phyloP scores from a whole-genome alignment of 208 protist genomes.

The Trypanosoma congolense region DNA sequence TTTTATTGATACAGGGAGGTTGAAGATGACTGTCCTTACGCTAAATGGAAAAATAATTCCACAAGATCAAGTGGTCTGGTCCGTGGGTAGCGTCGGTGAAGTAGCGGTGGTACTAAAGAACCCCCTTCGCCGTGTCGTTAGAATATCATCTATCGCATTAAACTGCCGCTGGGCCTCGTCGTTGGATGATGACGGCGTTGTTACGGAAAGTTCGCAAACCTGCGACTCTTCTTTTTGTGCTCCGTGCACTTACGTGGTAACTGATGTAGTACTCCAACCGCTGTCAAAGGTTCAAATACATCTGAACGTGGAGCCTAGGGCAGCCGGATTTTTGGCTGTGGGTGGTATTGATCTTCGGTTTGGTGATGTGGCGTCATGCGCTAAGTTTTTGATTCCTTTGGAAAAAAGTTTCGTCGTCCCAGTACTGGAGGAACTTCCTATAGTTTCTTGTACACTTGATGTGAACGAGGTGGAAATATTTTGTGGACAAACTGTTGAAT shows the following conservation, averaged over 20 bases:
- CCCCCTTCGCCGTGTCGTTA: slow-evolving; percentile 42
- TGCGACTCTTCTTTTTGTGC: slow-evolving; percentile 18
- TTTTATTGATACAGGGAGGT: slow-evolving; percentile 80
- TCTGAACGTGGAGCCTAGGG: slow-evolving; percentile 65
- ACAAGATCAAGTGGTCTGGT: slow-evolving; percentile 73
- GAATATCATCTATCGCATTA: slow-evolving; percentile 51
- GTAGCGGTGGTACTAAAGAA: slow-evolving; percentile 72
- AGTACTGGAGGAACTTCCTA: slow-evolving; percentile 70
- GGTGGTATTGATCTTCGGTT: slow-evolving; percentile 54
- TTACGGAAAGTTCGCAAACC: neutral
- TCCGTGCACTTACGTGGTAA: slow-evolving; percentile 64
- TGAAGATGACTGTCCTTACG: slow-evolving; percentile 78
- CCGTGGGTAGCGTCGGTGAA: slow-evolving; percentile 69
- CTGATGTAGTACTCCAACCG: slow-evolving; percentile 44
- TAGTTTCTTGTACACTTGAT: slow-evolving; percentile 68
- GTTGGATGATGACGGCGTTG: slow-evolving; percentile 6
- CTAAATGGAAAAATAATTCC: slow-evolving; percentile 70
- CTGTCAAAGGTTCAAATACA: slow-evolving; percentile 38
- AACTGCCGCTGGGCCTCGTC: slow-evolving; percentile 29
- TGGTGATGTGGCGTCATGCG: slow-evolving; percentile 21
- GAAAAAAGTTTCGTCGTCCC: slow-evolving; percentile 49
- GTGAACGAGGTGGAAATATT: slow-evolving; percentile 77
- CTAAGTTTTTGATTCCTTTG: slow-evolving; percentile 34
- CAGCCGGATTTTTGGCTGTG: slow-evolving; percentile 54
- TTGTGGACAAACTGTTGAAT: slow-evolving; percentile 61